phyloP scores from a whole-genome alignment of 257 asterid genomes.

The Solanum pimpinellifolium region DNA sequence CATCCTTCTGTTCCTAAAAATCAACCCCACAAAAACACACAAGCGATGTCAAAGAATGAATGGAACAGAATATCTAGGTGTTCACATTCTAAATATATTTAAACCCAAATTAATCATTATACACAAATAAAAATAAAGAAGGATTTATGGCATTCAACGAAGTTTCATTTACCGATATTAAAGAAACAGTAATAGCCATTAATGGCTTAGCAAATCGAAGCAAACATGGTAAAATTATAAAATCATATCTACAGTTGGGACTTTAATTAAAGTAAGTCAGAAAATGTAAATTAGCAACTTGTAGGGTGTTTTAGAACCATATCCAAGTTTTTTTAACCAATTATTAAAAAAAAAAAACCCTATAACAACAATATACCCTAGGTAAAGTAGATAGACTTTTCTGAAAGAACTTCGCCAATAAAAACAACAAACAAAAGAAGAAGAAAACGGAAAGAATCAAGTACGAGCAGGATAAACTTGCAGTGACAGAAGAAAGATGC shows the following conservation, averaged over 20 bases:
- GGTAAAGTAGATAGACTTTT: background rate
- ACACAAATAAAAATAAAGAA: background rate
- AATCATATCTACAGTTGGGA: background rate
- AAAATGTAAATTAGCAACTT: background rate
- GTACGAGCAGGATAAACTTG: background rate
- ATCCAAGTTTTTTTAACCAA: background rate
- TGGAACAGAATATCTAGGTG: background rate
- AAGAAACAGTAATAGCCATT: background rate
- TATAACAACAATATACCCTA: background rate
- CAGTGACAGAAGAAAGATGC: background rate
- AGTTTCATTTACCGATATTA: constrained; percentile 3
- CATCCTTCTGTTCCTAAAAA: constrained; percentile 22
- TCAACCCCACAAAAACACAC: background rate
- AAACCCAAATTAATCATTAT: background rate
- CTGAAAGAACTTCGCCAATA: background rate
- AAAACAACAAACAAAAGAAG: background rate
- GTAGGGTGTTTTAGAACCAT: background rate
- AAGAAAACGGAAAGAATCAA: constrained; percentile 2
- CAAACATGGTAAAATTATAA: constrained; percentile 31
- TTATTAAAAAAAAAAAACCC: background rate
- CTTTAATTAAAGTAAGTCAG: background rate
- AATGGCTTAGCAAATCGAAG: constrained; percentile 17
- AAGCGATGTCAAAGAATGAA: background rate
- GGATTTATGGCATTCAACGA: constrained; percentile 2
- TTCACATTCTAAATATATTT: background rate